Percentiles rank a stretch among this genome's conserved stretches.
These are phyloP conservation scores for Quercus lobata DNA, from an alignment of 331 rosid species.

Conservation along the genomic window DNA sequence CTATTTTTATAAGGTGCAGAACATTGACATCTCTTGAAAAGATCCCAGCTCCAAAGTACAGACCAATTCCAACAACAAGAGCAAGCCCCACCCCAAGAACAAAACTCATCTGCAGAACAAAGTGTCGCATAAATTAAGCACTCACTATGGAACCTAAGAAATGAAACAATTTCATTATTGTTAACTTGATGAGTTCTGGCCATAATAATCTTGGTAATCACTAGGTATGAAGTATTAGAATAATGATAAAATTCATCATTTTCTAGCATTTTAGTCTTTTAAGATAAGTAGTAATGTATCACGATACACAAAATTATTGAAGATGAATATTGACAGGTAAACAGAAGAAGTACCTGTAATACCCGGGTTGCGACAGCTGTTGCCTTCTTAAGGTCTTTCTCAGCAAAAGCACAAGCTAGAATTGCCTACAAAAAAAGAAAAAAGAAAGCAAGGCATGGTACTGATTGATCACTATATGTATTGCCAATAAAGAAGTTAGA, in stretches of 20 bases:
- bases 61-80: conserved; percentile 62
- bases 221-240: too few species aligned
- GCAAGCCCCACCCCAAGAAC: conserved; percentile 77
- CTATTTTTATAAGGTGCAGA: conserved; percentile 66
- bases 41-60: conserved; percentile 79
- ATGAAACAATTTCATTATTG: not conserved
- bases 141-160: not conserved
- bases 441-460: not conserved
- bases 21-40: conserved; percentile 63
- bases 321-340: not conserved
- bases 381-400: conserved; percentile 71
- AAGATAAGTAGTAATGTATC: too few species aligned
- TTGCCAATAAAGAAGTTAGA: not conserved
- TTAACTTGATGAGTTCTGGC: too few species aligned
- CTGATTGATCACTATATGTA: not conserved
- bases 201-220: too few species aligned
- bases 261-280: too few species aligned
- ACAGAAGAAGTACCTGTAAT: conserved; percentile 37
- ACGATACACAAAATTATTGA: too few species aligned
- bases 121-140: not conserved
- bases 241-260: too few species aligned
- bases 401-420: conserved; percentile 89
- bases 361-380: conserved; percentile 56
- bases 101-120: conserved; percentile 64
- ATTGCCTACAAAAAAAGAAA: conserved; percentile 53